These are phyloP conservation scores for Pseudogymnoascus sp. DNA, from an alignment of 2,329 filamentous ascomycete species.

Conservation along the genomic window DNA sequence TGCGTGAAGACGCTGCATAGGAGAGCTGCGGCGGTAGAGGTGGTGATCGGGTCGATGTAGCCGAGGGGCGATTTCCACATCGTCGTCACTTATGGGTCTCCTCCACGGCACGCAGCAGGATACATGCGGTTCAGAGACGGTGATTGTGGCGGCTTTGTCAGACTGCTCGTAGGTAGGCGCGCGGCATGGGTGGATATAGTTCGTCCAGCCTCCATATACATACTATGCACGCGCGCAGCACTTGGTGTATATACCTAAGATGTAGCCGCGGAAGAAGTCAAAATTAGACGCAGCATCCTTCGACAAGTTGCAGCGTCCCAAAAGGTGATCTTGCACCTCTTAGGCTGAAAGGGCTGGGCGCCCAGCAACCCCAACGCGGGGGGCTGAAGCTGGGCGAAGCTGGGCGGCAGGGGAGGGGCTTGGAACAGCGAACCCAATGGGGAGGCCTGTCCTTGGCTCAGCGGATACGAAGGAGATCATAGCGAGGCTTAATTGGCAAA, in stretches of 20 bases:
- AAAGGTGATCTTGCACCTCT: neutral
- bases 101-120: neutral
- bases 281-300: neutral
- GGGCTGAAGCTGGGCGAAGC: neutral
- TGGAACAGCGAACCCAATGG: neutral
- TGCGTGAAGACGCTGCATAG: slow-evolving; percentile 22
- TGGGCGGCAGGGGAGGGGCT: neutral
- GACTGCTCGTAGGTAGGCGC: neutral
- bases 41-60: slow-evolving; percentile 12
- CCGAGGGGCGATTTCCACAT: neutral
- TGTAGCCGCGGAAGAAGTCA: neutral
- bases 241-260: neutral
- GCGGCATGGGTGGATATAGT: neutral
- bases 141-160: neutral
- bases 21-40: slow-evolving; percentile 19
- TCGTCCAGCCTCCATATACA: neutral
- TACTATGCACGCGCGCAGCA: neutral
- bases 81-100: neutral
- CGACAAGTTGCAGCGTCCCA: neutral
- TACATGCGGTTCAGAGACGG: neutral
- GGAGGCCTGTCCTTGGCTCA: neutral
- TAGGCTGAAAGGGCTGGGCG: neutral
- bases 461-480: neutral
- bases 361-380: neutral
- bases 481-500: neutral